These are phyloP conservation scores for Astragalus glycyphyllos DNA, from an alignment of 306 rosid species.

Conservation along the genomic window DNA sequence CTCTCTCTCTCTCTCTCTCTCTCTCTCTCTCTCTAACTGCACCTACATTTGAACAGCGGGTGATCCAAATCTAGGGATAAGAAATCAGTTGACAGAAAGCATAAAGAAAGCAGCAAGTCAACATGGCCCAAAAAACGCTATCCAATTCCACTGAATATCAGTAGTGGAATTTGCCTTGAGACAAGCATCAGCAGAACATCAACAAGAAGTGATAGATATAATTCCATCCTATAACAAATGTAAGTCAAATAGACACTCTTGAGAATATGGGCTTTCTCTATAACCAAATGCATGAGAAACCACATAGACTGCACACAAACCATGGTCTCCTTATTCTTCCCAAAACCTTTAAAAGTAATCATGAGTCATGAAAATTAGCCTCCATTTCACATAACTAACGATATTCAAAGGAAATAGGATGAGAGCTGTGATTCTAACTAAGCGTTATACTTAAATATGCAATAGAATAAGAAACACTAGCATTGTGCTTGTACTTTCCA, in stretches of 20 bases:
- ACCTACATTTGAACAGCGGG: constrained; percentile 10
- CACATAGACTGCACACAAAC: constrained; percentile 16
- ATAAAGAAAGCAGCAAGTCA: constrained; percentile 23
- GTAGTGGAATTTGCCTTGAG: constrained; percentile 12
- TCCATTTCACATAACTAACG: constrained; percentile 22
- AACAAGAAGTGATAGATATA: constrained; percentile 15
- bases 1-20: constrained; percentile 20
- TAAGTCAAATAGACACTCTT: constrained; percentile 3
- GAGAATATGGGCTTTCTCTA: constrained; percentile 1
- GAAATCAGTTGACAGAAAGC: constrained; percentile 3
- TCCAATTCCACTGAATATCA: constrained; percentile 15
- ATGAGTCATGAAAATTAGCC: background rate
- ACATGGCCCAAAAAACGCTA: constrained; percentile 14
- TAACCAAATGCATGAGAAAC: constrained; percentile 36
- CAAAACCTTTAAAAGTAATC: background rate
- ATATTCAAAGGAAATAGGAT: constrained; percentile 27
- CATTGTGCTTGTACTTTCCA: constrained; percentile 20
- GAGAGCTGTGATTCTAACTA: constrained; percentile 27
- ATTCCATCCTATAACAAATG: constrained; percentile 16
- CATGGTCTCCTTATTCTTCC: constrained; percentile 14
- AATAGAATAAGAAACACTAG: constrained; percentile 29
- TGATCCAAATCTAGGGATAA: constrained; percentile 22
- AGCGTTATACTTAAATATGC: background rate
- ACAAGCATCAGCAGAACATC: constrained; percentile 20
- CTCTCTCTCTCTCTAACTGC: constrained; percentile 23